Evolutionary conservation across 805 yeast genomes (phyloP), one percentile per base, ranked within the genome.

Genomic region (Schizosaccharomyces japonicus): DNA sequence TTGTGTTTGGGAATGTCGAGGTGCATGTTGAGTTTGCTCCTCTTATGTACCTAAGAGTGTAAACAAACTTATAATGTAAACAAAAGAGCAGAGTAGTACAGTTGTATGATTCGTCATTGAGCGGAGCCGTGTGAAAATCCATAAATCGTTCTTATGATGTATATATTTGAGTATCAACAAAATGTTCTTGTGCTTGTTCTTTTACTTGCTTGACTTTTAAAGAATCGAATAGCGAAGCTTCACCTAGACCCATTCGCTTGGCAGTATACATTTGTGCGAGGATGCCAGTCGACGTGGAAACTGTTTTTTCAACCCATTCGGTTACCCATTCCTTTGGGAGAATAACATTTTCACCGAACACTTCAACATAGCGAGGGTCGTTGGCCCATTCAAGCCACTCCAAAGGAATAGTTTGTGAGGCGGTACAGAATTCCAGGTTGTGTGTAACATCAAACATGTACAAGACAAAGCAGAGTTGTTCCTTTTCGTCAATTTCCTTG

Each of bases 371-470:
- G 6, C 48, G 47, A 26, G 50, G 51, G 33, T 52, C 55, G 51
- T 73, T 76, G n/a, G 87, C 68, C 98, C 98, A 90, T n/a, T 72
- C 66, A 7, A 84, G 78, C 98, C 98, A 90, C 58, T 73, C 76
- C 44, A 72, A 59, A 8, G 98, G 96, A 66, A 83, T 79, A 5
- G 94, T 75, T 61, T 90, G 98, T 0, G 96, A 80, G 54, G 78
- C 76, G 47, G 82, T 76, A 27, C 74, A 69, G 42, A 82, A 70
- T 5, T 77, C 70, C 52, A 90, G 73, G 52, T 75, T 71, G 62
- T 90, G 87, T 33, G 79, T 75, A 39, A 75, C 72, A 58, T 90
- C 98, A 53, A 74, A 73, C 54, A 90, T 66, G 19, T 81, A 71
- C 31, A 84, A 66, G 6, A 82, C 72, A 60, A 90, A 85, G 34